Percentiles rank a stretch among this genome's conserved stretches.
Evolutionary conservation across 225 moss, liverwort and hornwort species (phyloP).

Genomic region (Pseudisothecium myosuroides): DNA sequence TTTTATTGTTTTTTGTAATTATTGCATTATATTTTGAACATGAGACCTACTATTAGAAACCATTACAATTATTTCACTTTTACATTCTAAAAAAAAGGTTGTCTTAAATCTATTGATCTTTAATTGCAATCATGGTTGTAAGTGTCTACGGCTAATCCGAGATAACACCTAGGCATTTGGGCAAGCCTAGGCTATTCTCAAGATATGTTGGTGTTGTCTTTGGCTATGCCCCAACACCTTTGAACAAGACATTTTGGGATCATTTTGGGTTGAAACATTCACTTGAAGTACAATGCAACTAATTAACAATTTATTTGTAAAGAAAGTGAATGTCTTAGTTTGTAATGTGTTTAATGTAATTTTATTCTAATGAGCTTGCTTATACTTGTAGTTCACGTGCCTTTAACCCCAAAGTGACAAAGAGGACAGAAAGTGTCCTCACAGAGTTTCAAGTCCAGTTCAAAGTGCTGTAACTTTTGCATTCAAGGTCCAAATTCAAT

Average conservation of each 20-base stretch:
- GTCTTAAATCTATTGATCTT: neutral
- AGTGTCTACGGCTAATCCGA: neutral
- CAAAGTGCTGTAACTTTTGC: no score
- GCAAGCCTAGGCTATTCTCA: neutral
- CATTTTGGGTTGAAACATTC: neutral
- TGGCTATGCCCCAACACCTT: neutral
- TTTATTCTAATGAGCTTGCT: neutral
- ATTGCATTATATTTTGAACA: neutral
- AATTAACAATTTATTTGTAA: neutral
- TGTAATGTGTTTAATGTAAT: neutral
- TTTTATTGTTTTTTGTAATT: neutral
- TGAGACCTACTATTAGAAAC: neutral
- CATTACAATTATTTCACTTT: neutral
- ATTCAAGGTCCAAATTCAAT: no score
- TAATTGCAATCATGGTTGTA: neutral
- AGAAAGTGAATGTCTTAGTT: neutral
- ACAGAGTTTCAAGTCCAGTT: no score
- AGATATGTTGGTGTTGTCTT: neutral
- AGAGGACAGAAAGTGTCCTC: no score
- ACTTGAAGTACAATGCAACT: neutral
- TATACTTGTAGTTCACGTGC: neutral
- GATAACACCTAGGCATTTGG: neutral
- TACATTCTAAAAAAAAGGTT: neutral
- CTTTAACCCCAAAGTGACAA: no score
- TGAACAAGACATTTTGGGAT: neutral